These are phyloP conservation scores for Starmera stellimalicola DNA, from an alignment of 1,139 yeast genomes.

Conservation along the genomic window DNA sequence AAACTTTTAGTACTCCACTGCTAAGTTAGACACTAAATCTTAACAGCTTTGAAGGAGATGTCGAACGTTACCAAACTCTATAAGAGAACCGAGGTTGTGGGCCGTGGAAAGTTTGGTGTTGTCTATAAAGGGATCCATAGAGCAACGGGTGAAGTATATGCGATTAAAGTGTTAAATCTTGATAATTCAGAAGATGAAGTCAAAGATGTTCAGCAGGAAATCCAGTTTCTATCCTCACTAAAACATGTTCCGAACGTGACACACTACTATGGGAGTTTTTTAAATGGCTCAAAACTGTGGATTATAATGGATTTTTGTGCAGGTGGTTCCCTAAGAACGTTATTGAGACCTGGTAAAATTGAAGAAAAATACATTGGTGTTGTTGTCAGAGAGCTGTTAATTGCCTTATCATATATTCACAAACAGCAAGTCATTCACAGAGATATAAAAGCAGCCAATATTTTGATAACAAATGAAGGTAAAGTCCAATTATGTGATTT, in stretches of 20 bases:
- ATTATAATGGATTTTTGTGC: constrained; percentile 97
- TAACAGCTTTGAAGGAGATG: constrained; percentile 6
- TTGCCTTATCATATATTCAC: constrained; percentile 78
- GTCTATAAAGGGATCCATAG: constrained; percentile 72
- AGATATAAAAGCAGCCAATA: constrained; percentile 93
- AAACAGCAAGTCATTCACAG: constrained; percentile 88
- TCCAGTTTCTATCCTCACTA: constrained; percentile 74
- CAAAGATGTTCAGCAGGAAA: constrained; percentile 88
- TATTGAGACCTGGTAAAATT: constrained; percentile 78
- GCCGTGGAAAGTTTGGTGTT: constrained; percentile 94
- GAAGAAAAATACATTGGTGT: constrained; percentile 82
- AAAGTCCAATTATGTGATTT: constrained; percentile 89
- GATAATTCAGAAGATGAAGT: constrained; percentile 96
- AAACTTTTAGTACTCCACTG: too few relatives aligned
- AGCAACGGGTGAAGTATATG: constrained; percentile 60
- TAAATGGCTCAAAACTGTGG: constrained; percentile 88
- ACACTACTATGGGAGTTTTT: constrained; percentile 81
- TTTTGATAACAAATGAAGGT: constrained; percentile 82
- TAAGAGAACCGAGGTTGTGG: constrained; percentile 83
- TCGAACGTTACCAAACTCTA: constrained; percentile 32
- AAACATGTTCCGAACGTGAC: constrained; percentile 86
- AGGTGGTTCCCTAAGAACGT: constrained; percentile 88
- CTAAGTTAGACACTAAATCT: too few relatives aligned
- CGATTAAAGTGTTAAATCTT: constrained; percentile 84
- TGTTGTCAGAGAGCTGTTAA: constrained; percentile 67